These are phyloP conservation scores for Cytospora piceae DNA, from an alignment of 2,329 filamentous ascomycete genomes.

Conservation along the genomic window DNA sequence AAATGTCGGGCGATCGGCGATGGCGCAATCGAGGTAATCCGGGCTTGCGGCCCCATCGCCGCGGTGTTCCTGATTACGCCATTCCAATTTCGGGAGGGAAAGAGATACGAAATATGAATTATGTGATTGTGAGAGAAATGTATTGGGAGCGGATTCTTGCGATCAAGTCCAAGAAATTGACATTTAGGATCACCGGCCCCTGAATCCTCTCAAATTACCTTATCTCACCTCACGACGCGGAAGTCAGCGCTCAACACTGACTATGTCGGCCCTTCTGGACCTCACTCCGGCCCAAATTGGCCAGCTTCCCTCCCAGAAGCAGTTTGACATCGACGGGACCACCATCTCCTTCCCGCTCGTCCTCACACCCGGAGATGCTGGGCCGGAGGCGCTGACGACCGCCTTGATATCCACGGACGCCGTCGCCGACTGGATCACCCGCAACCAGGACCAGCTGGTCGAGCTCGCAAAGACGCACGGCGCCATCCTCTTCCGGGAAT, in stretches of 20 bases:
- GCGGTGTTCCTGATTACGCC: conserved; percentile 20
- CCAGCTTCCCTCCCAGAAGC: conserved; percentile 24
- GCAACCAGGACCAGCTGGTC: conserved; percentile 15
- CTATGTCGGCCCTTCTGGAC: conserved; percentile 16
- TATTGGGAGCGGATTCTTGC: background rate
- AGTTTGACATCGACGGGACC: conserved; percentile 15
- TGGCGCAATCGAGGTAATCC: conserved; percentile 22
- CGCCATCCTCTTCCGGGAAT: conserved; percentile 26
- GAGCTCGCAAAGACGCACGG: conserved; percentile 23
- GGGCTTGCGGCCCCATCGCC: background rate
- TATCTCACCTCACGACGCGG: background rate
- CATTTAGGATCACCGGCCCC: background rate
- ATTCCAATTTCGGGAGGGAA: conserved; percentile 1
- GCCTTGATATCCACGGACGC: conserved; percentile 11
- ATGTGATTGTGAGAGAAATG: background rate
- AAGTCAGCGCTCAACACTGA: background rate
- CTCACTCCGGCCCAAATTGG: conserved; percentile 20
- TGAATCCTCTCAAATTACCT: background rate
- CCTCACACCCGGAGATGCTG: conserved; percentile 27
- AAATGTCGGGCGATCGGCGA: conserved; percentile 26
- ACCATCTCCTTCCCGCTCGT: conserved; percentile 25
- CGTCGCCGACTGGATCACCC: conserved; percentile 22
- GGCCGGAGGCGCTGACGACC: conserved; percentile 28
- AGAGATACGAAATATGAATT: background rate
- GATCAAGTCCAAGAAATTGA: background rate